Evolutionary conservation across 306 rosid species (phyloP).

Genomic region (Dalbergia cultrata): DNA sequence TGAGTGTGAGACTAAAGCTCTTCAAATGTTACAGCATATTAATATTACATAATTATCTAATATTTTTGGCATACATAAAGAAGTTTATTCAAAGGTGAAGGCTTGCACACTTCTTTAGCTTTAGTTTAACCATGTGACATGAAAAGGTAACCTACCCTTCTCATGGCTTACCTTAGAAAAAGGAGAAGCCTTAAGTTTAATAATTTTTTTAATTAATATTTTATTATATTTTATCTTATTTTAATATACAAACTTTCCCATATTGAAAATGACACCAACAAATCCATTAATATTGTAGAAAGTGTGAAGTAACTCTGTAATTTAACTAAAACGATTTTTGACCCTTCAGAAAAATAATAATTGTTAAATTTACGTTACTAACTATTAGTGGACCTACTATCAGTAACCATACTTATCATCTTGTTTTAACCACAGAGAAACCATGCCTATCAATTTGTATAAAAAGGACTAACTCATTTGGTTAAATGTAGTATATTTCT

Average conservation of each 20-base stretch:
- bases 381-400: neutral
- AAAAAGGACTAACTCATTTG: neutral
- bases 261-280: slow-evolving; percentile 6
- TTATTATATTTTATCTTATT: neutral
- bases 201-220: neutral
- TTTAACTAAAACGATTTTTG: neutral
- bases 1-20: too few species aligned
- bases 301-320: neutral
- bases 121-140: too few species aligned
- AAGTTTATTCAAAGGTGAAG: too few species aligned
- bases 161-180: too few species aligned
- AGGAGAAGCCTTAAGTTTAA: too few species aligned
- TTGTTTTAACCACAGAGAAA: neutral
- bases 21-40: too few species aligned
- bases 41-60: too few species aligned
- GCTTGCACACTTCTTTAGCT: too few species aligned
- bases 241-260: neutral
- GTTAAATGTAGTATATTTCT: neutral
- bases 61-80: too few species aligned
- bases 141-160: too few species aligned
- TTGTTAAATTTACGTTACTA: neutral
- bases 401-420: neutral
- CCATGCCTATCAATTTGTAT: neutral
- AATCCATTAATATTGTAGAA: neutral
- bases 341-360: neutral